phyloP scores from a whole-genome alignment of 1,284 basidiomycete species.

The Mycosarcoma mackinlayi region DNA sequence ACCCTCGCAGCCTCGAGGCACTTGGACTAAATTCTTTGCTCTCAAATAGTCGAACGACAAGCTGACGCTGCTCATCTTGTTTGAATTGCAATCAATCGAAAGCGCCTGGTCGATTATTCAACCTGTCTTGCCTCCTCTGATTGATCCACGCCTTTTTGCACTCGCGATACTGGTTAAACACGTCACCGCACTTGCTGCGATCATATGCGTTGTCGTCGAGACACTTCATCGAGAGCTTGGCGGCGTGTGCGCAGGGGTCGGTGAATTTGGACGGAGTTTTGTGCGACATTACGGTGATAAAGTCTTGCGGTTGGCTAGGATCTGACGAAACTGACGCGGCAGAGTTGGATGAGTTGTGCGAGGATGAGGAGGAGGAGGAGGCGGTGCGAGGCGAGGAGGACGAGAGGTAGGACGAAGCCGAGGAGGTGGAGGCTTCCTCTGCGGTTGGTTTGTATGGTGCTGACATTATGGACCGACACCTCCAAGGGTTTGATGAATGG shows the following conservation, averaged over 20 bases:
- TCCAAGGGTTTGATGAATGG: no score
- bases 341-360: not conserved
- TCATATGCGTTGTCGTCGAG: constrained; percentile 64
- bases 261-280: constrained; percentile 59
- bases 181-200: constrained; percentile 55
- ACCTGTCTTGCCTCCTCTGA: constrained; percentile 50
- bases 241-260: constrained; percentile 65
- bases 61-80: no score
- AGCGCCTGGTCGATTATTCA: constrained; percentile 49
- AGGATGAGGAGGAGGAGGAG: not conserved
- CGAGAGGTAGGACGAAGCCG: constrained; percentile 26
- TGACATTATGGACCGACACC: constrained; percentile 32
- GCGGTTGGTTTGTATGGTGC: constrained; percentile 29
- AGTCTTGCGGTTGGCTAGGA: constrained; percentile 43
- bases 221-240: constrained; percentile 63
- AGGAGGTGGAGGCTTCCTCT: constrained; percentile 10
- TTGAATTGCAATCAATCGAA: no score
- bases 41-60: no score
- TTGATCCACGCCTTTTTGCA: constrained; percentile 62
- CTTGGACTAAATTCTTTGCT: no score
- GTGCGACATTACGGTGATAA: constrained; percentile 51
- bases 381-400: constrained; percentile 21
- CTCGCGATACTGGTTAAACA: constrained; percentile 60
- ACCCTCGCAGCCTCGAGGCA: no score
- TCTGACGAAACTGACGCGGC: not conserved